phyloP scores from a whole-genome alignment of 2,329 filamentous ascomycete genomes.

The Pseudogymnoascus sp. region DNA sequence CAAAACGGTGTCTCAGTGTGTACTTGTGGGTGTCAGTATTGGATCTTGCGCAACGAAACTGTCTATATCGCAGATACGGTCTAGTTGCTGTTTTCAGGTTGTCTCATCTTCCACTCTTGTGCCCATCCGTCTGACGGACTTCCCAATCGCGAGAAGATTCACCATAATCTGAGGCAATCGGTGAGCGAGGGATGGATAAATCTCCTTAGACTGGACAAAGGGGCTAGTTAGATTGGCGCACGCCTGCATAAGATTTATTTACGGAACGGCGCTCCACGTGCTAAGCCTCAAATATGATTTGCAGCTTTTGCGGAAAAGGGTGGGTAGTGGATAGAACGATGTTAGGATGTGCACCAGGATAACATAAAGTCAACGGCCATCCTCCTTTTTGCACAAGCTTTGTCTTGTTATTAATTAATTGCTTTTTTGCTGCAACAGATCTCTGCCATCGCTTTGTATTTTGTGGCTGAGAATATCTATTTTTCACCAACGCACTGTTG shows the following conservation, averaged over 20 bases:
- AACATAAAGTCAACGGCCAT: slow-evolving; percentile 7
- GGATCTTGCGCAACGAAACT: slow-evolving; percentile 7
- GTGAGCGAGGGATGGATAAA: slow-evolving; percentile 2
- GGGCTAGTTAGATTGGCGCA: slow-evolving; percentile 6
- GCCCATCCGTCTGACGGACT: background rate
- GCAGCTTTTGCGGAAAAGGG: background rate
- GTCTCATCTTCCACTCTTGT: slow-evolving; percentile 3
- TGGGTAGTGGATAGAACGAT: background rate
- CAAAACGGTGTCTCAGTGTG: slow-evolving; percentile 1
- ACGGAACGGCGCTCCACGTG: slow-evolving; percentile 2
- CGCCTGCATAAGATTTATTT: slow-evolving; percentile 5
- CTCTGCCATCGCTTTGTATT: background rate
- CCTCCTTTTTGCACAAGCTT: background rate
- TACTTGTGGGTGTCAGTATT: slow-evolving; percentile 7
- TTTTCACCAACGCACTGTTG: background rate
- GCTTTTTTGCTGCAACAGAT: background rate
- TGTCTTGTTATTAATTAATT: background rate
- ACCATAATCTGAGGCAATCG: background rate
- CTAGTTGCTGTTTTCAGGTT: background rate
- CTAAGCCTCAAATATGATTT: slow-evolving; percentile 3
- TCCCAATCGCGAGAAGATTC: slow-evolving; percentile 8
- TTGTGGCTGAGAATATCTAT: slow-evolving; percentile 1
- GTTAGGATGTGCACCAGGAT: slow-evolving; percentile 3
- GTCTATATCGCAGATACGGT: slow-evolving; percentile 1
- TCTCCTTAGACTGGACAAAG: background rate